Evolutionary conservation across 176 grass and related monocot species (phyloP), one percentile per base, ranked within the genome.

Genomic region (Juncus effusus): DNA sequence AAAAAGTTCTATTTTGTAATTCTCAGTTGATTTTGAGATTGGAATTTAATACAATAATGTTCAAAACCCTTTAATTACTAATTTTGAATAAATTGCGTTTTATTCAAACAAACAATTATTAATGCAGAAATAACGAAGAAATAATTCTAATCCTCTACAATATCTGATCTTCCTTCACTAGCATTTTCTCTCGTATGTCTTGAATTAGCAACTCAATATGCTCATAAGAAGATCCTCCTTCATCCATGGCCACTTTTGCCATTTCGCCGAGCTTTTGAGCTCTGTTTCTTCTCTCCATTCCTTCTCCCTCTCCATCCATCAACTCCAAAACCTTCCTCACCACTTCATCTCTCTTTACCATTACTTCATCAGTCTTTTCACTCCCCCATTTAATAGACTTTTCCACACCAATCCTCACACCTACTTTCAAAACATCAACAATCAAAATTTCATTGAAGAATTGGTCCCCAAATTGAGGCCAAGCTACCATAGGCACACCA

Each of bases 281-380:
- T 7, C 60, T 86, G 11, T 38, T 51, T 39, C 78, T 70, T 44
- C 65, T 79, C 40, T 60, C 67, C 0, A 40, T 7, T 2, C 14
- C 78, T 36, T 73, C 82, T 50, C 75, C 63, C 10, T 69, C 61
- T 16, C 38, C 68, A 65, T 77, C 83, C 67, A 81, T 73, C 28
- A 86, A 61, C 10, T 8, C 56, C 0, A 44, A 50, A 36, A 82
- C 79, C 2, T 71, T 80, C 42, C 9, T 76, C 79, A 51, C 44
- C 10, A 87, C 64, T 58, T 67, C 64, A 6, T 58, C 38, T 42
- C 56, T 54, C 36, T 38, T 79, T 12, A 59, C 59, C 37, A 65
- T 36, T 2, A 76, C 12, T 0, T 38, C 63, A 28, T 71, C 51
- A 12, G 28, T 16, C 4, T 52, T 55, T 9, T 79, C 75, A 28